Percentiles rank a stretch among this genome's conserved stretches.
phyloP scores from a whole-genome alignment of 345 rosid genomes.

The Brassica napus region DNA sequence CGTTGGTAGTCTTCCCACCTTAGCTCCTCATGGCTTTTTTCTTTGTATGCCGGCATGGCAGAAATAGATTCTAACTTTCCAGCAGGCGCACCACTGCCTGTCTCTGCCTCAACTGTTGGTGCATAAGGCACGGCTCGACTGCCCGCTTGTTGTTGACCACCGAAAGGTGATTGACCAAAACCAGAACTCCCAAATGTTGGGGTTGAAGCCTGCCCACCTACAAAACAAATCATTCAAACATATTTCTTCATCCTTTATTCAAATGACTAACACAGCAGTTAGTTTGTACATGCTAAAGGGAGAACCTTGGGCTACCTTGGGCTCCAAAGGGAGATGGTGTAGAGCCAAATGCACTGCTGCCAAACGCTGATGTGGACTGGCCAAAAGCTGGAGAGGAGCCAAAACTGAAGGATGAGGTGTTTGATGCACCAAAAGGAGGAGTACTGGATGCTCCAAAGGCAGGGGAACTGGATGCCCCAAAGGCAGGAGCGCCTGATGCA shows the following conservation, averaged over 20 bases:
- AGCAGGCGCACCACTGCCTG: conserved; percentile 58
- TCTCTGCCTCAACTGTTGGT: conserved; percentile 75
- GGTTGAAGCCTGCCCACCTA: conserved; percentile 72
- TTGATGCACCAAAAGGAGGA: conserved; percentile 62
- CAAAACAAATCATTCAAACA: conserved; percentile 34
- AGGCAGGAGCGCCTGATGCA: conserved; percentile 24
- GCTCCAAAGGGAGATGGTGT: conserved; percentile 66
- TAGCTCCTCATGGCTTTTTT: conserved; percentile 91
- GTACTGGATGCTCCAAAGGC: conserved; percentile 59
- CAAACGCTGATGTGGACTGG: conserved; percentile 79
- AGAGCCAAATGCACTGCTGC: conserved; percentile 71
- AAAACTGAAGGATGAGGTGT: conserved; percentile 65
- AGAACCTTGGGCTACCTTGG: conserved; percentile 50
- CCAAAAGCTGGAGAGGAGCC: conserved; percentile 79
- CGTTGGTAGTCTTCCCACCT: conserved; percentile 97
- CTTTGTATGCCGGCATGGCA: conserved; percentile 85
- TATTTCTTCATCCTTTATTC: conserved; percentile 13
- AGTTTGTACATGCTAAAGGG: conserved; percentile 55
- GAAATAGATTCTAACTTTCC: conserved; percentile 90
- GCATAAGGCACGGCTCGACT: conserved; percentile 72
- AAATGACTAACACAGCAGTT: conserved; percentile 16
- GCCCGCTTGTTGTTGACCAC: conserved; percentile 72
- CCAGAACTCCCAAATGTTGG: conserved; percentile 59
- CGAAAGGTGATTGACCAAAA: conserved; percentile 62
- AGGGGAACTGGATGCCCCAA: conserved; percentile 41